Evolutionary conservation across 2,329 filamentous ascomycete species (phyloP).

Genomic region (Beauveria australis): DNA sequence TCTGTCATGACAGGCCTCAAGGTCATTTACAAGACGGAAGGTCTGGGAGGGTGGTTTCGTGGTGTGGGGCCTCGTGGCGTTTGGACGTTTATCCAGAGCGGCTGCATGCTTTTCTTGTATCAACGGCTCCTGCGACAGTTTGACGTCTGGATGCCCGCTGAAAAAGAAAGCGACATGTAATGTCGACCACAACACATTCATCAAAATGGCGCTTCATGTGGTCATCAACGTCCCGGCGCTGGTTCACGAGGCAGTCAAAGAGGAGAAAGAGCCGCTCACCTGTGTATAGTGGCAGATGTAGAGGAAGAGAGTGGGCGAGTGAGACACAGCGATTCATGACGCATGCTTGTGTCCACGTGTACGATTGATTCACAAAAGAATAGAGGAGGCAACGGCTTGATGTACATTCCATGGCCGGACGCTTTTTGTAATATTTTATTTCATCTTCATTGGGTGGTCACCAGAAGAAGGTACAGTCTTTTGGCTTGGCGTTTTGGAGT

Average conservation of each 20-base stretch:
- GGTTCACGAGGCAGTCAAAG: not conserved
- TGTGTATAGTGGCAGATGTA: not conserved
- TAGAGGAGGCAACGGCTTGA: not conserved
- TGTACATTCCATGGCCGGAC: not conserved
- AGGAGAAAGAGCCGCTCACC: not conserved
- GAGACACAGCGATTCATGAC: not conserved
- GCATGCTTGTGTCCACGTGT: not conserved
- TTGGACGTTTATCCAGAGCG: constrained; percentile 96
- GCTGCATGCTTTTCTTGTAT: constrained; percentile 94
- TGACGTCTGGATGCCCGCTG: constrained; percentile 39
- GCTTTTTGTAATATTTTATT: constrained; percentile 4
- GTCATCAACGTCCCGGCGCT: not conserved
- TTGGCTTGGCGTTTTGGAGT: constrained; percentile 8
- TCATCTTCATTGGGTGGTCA: not conserved
- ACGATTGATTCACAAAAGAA: not conserved
- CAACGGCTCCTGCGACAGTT: constrained; percentile 77
- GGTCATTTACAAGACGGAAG: constrained; percentile 86
- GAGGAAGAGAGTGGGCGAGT: not conserved
- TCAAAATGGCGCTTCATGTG: not conserved
- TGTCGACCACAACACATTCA: not conserved
- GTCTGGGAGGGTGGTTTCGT: constrained; percentile 82
- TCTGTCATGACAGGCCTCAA: constrained; percentile 77
- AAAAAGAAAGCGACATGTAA: constrained; percentile 18
- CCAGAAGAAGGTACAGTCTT: not conserved
- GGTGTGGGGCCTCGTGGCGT: constrained; percentile 88